phyloP scores from a whole-genome alignment of 2,329 filamentous ascomycete genomes.

The Claviceps pazoutovae region DNA sequence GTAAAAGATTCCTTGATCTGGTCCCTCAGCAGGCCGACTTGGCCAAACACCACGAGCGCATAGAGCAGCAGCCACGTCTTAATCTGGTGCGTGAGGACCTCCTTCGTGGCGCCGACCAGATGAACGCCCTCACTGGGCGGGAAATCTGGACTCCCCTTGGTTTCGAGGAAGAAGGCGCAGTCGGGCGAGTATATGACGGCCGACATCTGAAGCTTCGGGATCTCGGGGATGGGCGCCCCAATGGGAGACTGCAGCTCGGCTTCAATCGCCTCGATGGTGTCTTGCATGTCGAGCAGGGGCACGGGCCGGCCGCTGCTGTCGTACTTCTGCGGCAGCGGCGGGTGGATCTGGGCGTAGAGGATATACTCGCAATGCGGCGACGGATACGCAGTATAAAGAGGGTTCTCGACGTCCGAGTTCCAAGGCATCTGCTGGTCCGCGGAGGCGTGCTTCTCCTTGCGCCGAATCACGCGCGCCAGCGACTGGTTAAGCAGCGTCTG shows the following conservation, averaged over 20 bases:
- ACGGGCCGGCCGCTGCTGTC: constrained; percentile 13
- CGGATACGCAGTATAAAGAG: constrained; percentile 42
- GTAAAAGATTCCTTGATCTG: constrained; percentile 55
- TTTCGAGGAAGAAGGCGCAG: constrained; percentile 52
- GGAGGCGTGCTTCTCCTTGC: constrained; percentile 42
- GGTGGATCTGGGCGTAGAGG: constrained; percentile 67
- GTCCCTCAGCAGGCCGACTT: constrained; percentile 46
- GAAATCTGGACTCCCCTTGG: constrained; percentile 46
- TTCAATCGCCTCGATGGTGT: constrained; percentile 41
- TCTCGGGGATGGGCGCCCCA: constrained; percentile 40
- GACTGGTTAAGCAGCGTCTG: constrained; percentile 58
- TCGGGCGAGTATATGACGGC: constrained; percentile 54
- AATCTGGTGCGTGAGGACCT: constrained; percentile 41
- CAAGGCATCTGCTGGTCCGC: constrained; percentile 56
- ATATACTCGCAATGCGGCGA: constrained; percentile 77
- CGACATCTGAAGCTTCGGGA: constrained; percentile 47
- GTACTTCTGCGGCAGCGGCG: constrained; percentile 28
- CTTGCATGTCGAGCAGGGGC: constrained; percentile 19
- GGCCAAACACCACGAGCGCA: constrained; percentile 42
- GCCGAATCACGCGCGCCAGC: constrained; percentile 51
- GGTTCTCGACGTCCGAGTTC: constrained; percentile 54
- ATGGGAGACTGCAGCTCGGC: constrained; percentile 47
- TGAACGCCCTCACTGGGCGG: constrained; percentile 38
- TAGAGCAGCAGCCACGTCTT: constrained; percentile 46
- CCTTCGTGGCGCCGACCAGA: constrained; percentile 45